A percentile compares a stretch with the other conserved stretches of the same genome.
Evolutionary conservation across 2,329 filamentous ascomycete genomes (phyloP).

Genomic region (Ophiocordyceps camponoti-leonardi): DNA sequence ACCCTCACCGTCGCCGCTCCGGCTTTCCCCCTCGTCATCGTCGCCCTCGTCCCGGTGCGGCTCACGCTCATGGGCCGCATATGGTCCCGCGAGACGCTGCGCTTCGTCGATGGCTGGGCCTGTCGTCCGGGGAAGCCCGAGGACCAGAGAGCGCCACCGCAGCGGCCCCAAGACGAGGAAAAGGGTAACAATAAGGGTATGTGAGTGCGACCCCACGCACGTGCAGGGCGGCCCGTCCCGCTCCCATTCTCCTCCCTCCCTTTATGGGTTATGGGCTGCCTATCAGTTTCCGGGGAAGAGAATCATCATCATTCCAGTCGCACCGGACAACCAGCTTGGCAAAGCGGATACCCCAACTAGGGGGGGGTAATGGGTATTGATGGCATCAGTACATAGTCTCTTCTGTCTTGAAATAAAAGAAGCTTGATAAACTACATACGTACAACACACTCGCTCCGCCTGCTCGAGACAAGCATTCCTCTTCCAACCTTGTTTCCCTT

Average conservation of each 20-base stretch:
- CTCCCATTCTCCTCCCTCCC: not conserved
- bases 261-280: too few relatives aligned
- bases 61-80: slow-evolving; percentile 41
- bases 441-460: too few relatives aligned
- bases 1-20: slow-evolving; percentile 46
- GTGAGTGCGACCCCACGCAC: slow-evolving; percentile 3
- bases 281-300: not conserved
- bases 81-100: slow-evolving; percentile 40
- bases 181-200: slow-evolving; percentile 1
- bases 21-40: slow-evolving; percentile 46
- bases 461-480: not conserved
- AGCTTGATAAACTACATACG: not conserved
- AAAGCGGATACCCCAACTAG: not conserved
- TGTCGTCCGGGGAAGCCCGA: slow-evolving; percentile 36
- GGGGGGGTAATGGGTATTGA: too few relatives aligned
- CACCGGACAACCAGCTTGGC: not conserved
- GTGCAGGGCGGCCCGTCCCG: not conserved
- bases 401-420: too few relatives aligned
- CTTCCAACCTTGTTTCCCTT: too few relatives aligned
- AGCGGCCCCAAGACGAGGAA: too few relatives aligned
- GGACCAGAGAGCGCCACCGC: slow-evolving; percentile 10
- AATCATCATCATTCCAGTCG: not conserved
- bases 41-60: slow-evolving; percentile 44
- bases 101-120: slow-evolving; percentile 25
- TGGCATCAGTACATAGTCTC: not conserved